Evolutionary conservation across 2,329 filamentous ascomycete genomes (phyloP), one percentile per base, ranked within the genome.

Genomic region (Paracoccidioides brasiliensis): DNA sequence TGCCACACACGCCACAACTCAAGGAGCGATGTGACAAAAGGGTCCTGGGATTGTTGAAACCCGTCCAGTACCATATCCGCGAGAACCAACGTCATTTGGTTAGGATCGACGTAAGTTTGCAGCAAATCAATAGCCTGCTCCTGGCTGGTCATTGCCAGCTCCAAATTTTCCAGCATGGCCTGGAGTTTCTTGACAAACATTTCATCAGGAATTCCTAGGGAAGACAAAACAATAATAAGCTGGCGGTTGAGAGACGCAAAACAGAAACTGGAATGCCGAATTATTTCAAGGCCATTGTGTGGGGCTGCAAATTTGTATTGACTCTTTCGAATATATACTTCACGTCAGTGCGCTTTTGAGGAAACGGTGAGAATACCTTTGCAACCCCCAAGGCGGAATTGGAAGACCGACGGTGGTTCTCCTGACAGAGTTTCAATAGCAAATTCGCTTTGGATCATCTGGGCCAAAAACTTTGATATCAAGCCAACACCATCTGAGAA

Each of bases 401-500:
- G 93, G 61, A 88, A 91, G 0, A 88, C 86, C 0, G 90, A 95
- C 0, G 93, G 90, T 4, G 81, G 73, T 4, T 78, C 71, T 1
- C 76, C 71, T 5, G 70, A 70, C 1, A 78, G 70, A 10, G 77
- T 76, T 22, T 76, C 72, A 35, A 90, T 67, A 0, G 78, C 78
- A 58, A 94, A 80, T 60, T 93, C 85, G 12, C 80, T 74, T 7
- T 84, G 80, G 46, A 94, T 81, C 70, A 93, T 80, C 33, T 82
- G 74, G 0, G 90, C 87, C 28, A 95, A 74, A 57, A 88, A 84
- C 0, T 71, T 72, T 0, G 91, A 96, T n/a, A 98, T 88, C 66
- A 89, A 94, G 1, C 93, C 93, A 3, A 97, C 87, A 0, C 93
- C 93, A 64, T 98, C 93, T 0, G 87, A 93, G 67, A 97, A 98